These are phyloP conservation scores for Colletotrichum eremochloae DNA, from an alignment of 2,329 filamentous ascomycete genomes.

Conservation along the genomic window DNA sequence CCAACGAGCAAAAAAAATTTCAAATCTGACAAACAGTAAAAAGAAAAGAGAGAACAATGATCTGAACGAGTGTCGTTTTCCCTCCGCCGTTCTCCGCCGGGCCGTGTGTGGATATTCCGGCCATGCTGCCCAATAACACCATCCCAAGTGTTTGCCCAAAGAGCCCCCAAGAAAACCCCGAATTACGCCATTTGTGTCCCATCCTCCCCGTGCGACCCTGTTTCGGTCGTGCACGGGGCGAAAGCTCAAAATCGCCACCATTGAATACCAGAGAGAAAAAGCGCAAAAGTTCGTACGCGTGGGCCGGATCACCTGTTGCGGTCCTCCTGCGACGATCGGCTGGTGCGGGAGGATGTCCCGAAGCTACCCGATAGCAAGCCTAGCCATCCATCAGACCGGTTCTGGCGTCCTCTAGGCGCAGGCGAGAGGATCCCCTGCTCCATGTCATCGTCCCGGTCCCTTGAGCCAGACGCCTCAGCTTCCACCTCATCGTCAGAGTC, in stretches of 20 bases:
- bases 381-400: constrained; percentile 54
- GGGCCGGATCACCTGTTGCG: constrained; percentile 28
- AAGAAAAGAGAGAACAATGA: constrained; percentile 11
- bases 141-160: constrained; percentile 5
- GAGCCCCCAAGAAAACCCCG: constrained; percentile 20
- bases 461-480: constrained; percentile 49
- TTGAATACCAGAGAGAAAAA: neutral
- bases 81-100: constrained; percentile 15
- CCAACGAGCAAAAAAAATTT: neutral
- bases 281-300: constrained; percentile 8
- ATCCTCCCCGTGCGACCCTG: constrained; percentile 1
- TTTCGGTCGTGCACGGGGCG: neutral
- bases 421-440: constrained; percentile 57
- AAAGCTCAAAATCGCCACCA: constrained; percentile 17
- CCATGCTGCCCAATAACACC: constrained; percentile 32
- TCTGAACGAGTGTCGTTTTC: constrained; percentile 38
- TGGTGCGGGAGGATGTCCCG: constrained; percentile 30
- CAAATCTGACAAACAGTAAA: neutral
- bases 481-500: constrained; percentile 63
- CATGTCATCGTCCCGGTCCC: constrained; percentile 54
- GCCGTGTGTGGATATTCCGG: constrained; percentile 8
- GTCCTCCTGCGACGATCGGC: constrained; percentile 34
- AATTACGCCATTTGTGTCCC: constrained; percentile 36
- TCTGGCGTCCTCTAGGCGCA: constrained; percentile 42
- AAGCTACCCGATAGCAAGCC: constrained; percentile 52